These are phyloP conservation scores for Sclerotiophoma versabilis DNA, from an alignment of 2,329 filamentous ascomycete species.

Conservation along the genomic window DNA sequence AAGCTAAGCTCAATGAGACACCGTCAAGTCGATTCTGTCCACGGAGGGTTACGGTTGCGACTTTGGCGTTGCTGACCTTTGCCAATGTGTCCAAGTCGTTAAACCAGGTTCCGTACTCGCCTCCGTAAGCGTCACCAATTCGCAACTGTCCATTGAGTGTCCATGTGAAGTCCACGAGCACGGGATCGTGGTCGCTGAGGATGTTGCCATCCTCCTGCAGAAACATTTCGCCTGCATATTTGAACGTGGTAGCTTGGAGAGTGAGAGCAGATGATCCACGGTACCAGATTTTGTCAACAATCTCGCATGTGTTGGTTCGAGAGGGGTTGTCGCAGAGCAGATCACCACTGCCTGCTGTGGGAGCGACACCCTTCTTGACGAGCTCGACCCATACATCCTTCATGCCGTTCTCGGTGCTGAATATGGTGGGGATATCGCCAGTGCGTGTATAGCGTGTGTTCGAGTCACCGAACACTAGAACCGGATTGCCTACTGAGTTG, in stretches of 20 bases:
- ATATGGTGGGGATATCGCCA: slow-evolving; percentile 60
- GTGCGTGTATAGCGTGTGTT: slow-evolving; percentile 69
- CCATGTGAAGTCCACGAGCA: slow-evolving; percentile 61
- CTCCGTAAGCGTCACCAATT: slow-evolving; percentile 55
- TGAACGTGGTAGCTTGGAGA: slow-evolving; percentile 59
- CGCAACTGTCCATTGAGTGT: slow-evolving; percentile 14
- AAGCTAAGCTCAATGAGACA: slow-evolving; percentile 57
- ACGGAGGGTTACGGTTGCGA: slow-evolving; percentile 54
- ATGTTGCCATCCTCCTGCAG: slow-evolving; percentile 63
- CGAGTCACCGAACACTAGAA: slow-evolving; percentile 70
- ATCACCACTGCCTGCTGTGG: slow-evolving; percentile 34
- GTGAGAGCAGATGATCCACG: slow-evolving; percentile 58
- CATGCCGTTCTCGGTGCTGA: slow-evolving; percentile 61
- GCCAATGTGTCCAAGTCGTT: slow-evolving; percentile 59
- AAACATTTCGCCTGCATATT: slow-evolving; percentile 65
- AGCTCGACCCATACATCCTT: slow-evolving; percentile 68
- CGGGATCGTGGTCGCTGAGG: slow-evolving; percentile 70
- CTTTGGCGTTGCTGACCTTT: slow-evolving; percentile 41
- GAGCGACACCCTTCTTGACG: slow-evolving; percentile 37
- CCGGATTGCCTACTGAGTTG: slow-evolving; percentile 66
- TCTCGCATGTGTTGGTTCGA: slow-evolving; percentile 63
- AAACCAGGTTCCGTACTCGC: slow-evolving; percentile 62
- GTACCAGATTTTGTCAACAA: slow-evolving; percentile 72
- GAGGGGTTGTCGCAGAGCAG: slow-evolving; percentile 65
- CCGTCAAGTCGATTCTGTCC: slow-evolving; percentile 61